Conservation (phyloP, 2,329 filamentous ascomycete genomes). For the Ophiostoma tasmaniense region DNA sequence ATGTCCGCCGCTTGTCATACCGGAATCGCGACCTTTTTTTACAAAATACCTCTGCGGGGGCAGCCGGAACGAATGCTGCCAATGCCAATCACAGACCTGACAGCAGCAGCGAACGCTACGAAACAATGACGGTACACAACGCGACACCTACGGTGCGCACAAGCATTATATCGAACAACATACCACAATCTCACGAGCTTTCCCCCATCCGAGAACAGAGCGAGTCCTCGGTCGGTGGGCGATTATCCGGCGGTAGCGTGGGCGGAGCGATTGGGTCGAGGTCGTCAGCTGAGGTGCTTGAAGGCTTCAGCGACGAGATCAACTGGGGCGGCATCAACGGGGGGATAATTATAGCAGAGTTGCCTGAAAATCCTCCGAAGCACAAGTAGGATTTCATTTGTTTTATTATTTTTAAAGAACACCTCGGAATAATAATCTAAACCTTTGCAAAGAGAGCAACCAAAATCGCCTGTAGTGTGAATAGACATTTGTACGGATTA, state of each 20-base stretch:
- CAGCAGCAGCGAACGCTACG: background rate
- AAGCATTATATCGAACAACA: background rate
- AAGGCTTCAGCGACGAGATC: background rate
- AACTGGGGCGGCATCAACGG: background rate
- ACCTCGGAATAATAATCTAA: no score
- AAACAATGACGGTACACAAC: background rate
- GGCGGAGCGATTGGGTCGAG: background rate
- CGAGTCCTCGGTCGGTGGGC: background rate
- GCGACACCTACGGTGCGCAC: background rate
- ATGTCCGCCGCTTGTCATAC: conserved; percentile 6
- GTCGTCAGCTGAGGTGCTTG: background rate
- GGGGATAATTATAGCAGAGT: background rate
- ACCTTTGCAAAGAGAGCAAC: no score
- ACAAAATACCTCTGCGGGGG: no score
- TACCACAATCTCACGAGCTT: background rate
- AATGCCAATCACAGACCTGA: background rate
- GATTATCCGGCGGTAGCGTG: background rate
- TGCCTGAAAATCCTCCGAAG: background rate
- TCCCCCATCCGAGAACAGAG: background rate
- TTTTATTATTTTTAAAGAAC: no score
- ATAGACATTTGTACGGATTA: background rate
- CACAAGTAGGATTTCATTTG: background rate
- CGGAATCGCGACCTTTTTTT: background rate
- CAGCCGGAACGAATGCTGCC: background rate
- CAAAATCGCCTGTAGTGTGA: background rate